Base-by-base conservation (phyloP, 2,329 filamentous ascomycete species). In the Diaporthe eres region DNA sequence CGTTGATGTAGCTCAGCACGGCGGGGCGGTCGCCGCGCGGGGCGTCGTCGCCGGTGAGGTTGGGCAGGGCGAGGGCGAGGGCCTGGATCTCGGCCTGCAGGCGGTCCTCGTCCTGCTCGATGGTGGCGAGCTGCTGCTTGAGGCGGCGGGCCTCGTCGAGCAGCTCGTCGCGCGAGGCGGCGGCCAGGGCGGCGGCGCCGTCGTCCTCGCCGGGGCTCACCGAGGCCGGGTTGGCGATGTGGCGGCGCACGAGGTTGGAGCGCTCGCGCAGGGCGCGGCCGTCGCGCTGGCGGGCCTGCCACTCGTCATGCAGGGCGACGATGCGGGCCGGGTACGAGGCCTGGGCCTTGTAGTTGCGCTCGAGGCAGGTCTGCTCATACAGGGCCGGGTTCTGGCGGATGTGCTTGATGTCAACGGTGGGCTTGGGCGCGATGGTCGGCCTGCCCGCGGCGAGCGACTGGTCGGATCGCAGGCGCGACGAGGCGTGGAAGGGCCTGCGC, bases 301-400 rank as follows among this genome's bases (percentile, higher is more conserved):
- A 92, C 83, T 89, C 82, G n/a, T 86, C 84, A 79, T 90, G 89
- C 12, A 93, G 85, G 12, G 83, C 82, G 72, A 86, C 85, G 79
- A 94, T 94, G 72, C 85, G 88, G 12, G 85, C 82, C 0, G 92
- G 91, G 79, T 92, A 88, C 19, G 84, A 80, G 51, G 89, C 86
- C 78, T 91, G 89, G 37, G 83, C 79, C 75, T 82, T 88, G 85
- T 98, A 98, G 83, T 98, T 98, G 79, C 97, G 92, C 79, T 95
- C 93, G 76, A 93, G 83, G 85, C 95, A 98, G 82, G 97, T 98
- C 79, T 93, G 88, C 79, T 94, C 90, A 87, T 98, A 94, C 22
- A 97, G 89, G 19, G 93, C 91, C 22, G 94, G 91, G 84, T 97
- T 94, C 81, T 95, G 90, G 75, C 96, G 95, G 83, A 99, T 98